These are phyloP conservation scores for Sungouiella thailandica DNA, from an alignment of 805 yeast species.

Conservation along the genomic window DNA sequence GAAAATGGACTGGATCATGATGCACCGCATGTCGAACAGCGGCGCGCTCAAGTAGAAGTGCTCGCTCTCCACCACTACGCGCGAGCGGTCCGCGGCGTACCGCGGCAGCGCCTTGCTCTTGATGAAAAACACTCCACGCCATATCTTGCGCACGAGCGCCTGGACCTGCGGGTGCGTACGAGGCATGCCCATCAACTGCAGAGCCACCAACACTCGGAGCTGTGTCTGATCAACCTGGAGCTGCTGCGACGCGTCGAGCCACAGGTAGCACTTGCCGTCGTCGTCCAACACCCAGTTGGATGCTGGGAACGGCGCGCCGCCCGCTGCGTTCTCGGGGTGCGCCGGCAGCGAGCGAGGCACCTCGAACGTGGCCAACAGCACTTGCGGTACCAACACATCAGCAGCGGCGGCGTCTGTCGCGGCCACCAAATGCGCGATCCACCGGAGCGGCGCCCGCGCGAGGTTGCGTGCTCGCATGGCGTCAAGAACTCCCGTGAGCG, in stretches of 20 bases:
- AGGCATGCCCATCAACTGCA: constrained; percentile 11
- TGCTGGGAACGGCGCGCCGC: constrained; percentile 5
- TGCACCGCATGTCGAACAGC: constrained; percentile 26
- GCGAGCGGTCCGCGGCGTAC: constrained; percentile 6
- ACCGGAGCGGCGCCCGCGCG: constrained; percentile 14
- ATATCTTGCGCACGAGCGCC: constrained; percentile 17
- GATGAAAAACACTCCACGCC: constrained; percentile 22
- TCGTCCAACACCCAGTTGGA: constrained; percentile 6
- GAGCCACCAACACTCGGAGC: constrained; percentile 9
- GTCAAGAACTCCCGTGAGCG: constrained; percentile 21
- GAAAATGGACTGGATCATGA: constrained; percentile 30
- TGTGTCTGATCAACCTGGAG: constrained; percentile 9
- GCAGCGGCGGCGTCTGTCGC: constrained; percentile 13
- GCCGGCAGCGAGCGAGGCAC: constrained; percentile 23
- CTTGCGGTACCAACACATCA: constrained; percentile 23
- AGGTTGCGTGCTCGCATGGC: constrained; percentile 14
- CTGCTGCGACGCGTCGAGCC: constrained; percentile 15
- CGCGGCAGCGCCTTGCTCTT: constrained; percentile 10
- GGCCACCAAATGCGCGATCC: constrained; percentile 12
- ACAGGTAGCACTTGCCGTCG: constrained; percentile 8
- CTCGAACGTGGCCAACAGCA: constrained; percentile 14
- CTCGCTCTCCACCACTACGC: constrained; percentile 21
- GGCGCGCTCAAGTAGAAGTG: constrained; percentile 21
- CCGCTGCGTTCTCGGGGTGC: constrained; percentile 21
- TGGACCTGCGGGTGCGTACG: constrained; percentile 24